A percentile compares a stretch with the other conserved stretches of the same genome.
phyloP scores from a whole-genome alignment of 768 basidiomycete genomes.

The Solioccasus polychromus region DNA sequence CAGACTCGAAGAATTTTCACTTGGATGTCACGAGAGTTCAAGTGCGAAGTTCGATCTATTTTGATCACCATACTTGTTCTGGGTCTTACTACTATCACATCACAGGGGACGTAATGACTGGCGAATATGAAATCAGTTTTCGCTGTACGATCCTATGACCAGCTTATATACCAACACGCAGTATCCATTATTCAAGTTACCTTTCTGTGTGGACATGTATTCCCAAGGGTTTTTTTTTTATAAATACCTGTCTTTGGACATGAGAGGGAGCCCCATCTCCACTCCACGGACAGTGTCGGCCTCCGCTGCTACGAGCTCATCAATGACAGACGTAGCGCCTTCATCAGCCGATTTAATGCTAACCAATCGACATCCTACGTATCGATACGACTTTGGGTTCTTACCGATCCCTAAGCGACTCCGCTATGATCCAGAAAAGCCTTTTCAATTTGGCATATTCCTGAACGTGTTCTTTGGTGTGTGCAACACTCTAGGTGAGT shows the following conservation, averaged over 20 bases:
- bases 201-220: not conserved
- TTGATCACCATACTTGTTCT: too few species aligned
- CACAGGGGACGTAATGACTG: too few species aligned
- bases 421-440: constrained; percentile 48
- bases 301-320: not conserved
- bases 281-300: constrained; percentile 1
- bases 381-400: constrained; percentile 50
- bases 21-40: too few species aligned
- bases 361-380: not conserved
- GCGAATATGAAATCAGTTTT: not conserved
- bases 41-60: too few species aligned
- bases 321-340: not conserved
- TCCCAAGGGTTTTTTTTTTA: constrained; percentile 3
- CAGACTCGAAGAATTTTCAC: too few species aligned
- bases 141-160: constrained; percentile 1
- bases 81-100: too few species aligned
- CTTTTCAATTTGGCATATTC: constrained; percentile 49
- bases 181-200: not conserved
- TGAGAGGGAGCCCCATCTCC: constrained; percentile 1
- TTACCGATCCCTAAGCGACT: constrained; percentile 59
- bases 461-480: constrained; percentile 62
- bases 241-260: not conserved
- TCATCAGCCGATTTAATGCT: not conserved
- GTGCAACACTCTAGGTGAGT: constrained; percentile 46
- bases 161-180: not conserved